Evolutionary conservation across 2,329 filamentous ascomycete genomes (phyloP).

Genomic region (Colletotrichum euphorbiae): DNA sequence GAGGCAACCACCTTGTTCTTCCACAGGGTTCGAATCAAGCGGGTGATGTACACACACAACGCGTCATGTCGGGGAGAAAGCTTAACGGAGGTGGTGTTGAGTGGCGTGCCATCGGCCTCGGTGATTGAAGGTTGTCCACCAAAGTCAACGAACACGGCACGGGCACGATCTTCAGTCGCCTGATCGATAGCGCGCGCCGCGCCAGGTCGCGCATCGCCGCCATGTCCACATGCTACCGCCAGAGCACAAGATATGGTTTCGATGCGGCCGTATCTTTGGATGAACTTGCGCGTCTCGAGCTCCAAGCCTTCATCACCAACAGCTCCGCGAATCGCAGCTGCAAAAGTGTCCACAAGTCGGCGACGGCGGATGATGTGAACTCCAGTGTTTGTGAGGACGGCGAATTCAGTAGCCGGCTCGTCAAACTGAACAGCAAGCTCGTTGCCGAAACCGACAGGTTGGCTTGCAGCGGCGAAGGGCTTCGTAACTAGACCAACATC

Average conservation of each 20-base stretch:
- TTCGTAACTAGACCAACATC: slow-evolving; percentile 82
- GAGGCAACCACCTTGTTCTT: slow-evolving; percentile 77
- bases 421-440: slow-evolving; percentile 98
- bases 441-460: slow-evolving; percentile 88
- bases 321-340: slow-evolving; percentile 79
- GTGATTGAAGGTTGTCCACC: slow-evolving; percentile 88
- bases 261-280: slow-evolving; percentile 84
- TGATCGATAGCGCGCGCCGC: slow-evolving; percentile 85
- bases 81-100: slow-evolving; percentile 83
- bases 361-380: slow-evolving; percentile 87
- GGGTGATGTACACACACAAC: slow-evolving; percentile 85
- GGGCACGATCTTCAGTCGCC: slow-evolving; percentile 84
- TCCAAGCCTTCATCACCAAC: slow-evolving; percentile 85
- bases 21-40: slow-evolving; percentile 92
- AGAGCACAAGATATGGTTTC: slow-evolving; percentile 92
- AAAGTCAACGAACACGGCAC: slow-evolving; percentile 90
- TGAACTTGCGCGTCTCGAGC: slow-evolving; percentile 84
- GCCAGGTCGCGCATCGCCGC: slow-evolving; percentile 77
- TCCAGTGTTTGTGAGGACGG: slow-evolving; percentile 90
- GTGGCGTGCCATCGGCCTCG: slow-evolving; percentile 77
- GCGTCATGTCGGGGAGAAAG: slow-evolving; percentile 92
- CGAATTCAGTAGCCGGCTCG: slow-evolving; percentile 82
- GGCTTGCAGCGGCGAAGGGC: slow-evolving; percentile 75
- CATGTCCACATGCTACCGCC: slow-evolving; percentile 94
- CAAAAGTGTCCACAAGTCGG: slow-evolving; percentile 92